Base-by-base conservation (phyloP, 495 filamentous ascomycete genomes). In the Glonium stellatum region DNA sequence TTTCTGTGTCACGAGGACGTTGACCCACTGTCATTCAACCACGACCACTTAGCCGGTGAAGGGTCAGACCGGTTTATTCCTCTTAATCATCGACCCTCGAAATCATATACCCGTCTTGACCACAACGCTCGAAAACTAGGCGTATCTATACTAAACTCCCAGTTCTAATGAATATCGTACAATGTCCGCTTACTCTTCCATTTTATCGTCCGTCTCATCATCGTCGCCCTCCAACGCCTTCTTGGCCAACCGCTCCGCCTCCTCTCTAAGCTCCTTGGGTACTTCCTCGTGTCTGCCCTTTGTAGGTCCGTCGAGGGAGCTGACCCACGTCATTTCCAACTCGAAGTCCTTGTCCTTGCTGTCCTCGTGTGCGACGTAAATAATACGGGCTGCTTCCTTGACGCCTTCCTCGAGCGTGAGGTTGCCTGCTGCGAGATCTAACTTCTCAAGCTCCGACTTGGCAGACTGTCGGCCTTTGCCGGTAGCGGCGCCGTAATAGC, bases 331-430 rank as follows among this genome's bases (percentile, higher is more conserved):
- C 93, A 98, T 96, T 79, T 98, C 93, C 36, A 98, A 78, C 80
- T 98, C 95, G 66, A 97, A 97, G 35, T 98, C 95, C 78, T 97
- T 98, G 75, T 98, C 93, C 72, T 88, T 88, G 80, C 89, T 96
- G 70, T 98, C 93, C 70, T 96, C 91, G 72, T 98, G 93, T 51
- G 93, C 90, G 53, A 95, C 83, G 73, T 96, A 92, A 73, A 98
- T 96, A 67, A 98, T 97, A 46, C 90, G 79, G 57, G 93, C 93
- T 19, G 93, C 93, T 77, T 97, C 90, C 78, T 95, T 97, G 64
- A 97, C 90, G 34, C 86, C 93, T 69, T 96, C 84, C 66, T 84
- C 76, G 18, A 98, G 79, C 55, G 84, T 88, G n/a, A 97, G 77
- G 41, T 78, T 85, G 36, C 79, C 84, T 11, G 85, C 83, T 58